Evolutionary conservation across 1,284 basidiomycete species (phyloP).

Genomic region (Ganoderma resinaceum): DNA sequence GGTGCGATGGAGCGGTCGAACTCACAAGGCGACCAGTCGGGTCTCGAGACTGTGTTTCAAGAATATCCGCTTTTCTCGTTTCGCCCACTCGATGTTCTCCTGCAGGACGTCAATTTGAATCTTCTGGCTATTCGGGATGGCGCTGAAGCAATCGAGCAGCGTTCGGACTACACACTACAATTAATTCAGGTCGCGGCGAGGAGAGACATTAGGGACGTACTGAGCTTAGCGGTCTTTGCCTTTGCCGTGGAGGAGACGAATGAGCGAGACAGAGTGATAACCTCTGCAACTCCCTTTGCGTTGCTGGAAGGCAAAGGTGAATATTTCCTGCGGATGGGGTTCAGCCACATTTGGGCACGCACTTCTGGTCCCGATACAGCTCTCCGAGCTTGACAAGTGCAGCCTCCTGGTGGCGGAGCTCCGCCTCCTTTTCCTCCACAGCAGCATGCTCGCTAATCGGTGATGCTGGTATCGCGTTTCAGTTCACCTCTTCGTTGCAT

Average conservation of each 20-base stretch:
- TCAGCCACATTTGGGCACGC: conserved; percentile 37
- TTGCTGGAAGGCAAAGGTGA: conserved; percentile 58
- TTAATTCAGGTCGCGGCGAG: conserved; percentile 10
- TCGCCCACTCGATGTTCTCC: conserved; percentile 96
- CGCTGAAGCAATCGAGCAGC: conserved; percentile 87
- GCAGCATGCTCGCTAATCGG: conserved; percentile 34
- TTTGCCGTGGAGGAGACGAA: conserved; percentile 97
- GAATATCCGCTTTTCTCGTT: conserved; percentile 93
- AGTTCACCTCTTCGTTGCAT: background rate
- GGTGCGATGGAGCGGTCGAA: conserved; percentile 23
- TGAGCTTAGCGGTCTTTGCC: conserved; percentile 97
- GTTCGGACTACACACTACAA: conserved; percentile 73
- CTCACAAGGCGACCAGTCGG: conserved; percentile 84
- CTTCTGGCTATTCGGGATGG: conserved; percentile 78
- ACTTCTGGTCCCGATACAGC: conserved; percentile 89
- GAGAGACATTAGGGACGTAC: conserved; percentile 54
- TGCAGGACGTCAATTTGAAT: conserved; percentile 88
- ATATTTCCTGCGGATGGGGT: background rate
- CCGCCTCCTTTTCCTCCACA: conserved; percentile 55
- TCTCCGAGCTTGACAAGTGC: conserved; percentile 90
- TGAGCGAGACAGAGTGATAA: conserved; percentile 86
- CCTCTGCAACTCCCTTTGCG: conserved; percentile 84
- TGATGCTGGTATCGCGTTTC: conserved; percentile 23
- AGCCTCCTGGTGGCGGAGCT: conserved; percentile 83
- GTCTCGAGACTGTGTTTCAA: conserved; percentile 95